A percentile compares a stretch with the other conserved stretches of the same genome.
phyloP scores from a whole-genome alignment of 495 filamentous ascomycete genomes.

The Podospora anserina region DNA sequence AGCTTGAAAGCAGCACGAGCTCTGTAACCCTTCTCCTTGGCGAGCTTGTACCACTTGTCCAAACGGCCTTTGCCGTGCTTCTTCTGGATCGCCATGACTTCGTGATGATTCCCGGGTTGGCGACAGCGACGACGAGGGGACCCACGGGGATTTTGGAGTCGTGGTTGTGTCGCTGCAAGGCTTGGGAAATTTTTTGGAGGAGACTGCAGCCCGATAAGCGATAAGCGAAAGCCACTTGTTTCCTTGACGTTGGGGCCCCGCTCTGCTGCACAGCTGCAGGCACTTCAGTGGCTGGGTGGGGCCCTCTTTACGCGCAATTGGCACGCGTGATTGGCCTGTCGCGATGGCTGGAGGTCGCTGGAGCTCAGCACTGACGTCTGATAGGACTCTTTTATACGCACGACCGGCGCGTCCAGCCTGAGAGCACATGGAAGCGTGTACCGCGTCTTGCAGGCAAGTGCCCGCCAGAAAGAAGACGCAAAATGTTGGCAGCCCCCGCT shows the following conservation, averaged over 20 bases:
- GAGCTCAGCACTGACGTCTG: slow-evolving; percentile 1
- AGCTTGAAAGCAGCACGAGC: slow-evolving; percentile 97
- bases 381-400: slow-evolving; percentile 22
- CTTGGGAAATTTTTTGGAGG: slow-evolving; percentile 25
- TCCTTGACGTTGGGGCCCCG: background rate
- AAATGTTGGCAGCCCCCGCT: slow-evolving; percentile 3
- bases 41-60: slow-evolving; percentile 87
- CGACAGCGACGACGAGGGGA: slow-evolving; percentile 10
- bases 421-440: slow-evolving; percentile 19
- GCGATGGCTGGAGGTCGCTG: slow-evolving; percentile 14
- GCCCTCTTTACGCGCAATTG: slow-evolving; percentile 19
- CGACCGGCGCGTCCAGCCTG: slow-evolving; percentile 22
- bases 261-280: slow-evolving; percentile 5
- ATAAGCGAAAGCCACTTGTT: slow-evolving; percentile 19
- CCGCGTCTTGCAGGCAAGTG: slow-evolving; percentile 25
- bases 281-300: slow-evolving; percentile 2
- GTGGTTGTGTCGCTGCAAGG: background rate
- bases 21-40: slow-evolving; percentile 97
- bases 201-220: slow-evolving; percentile 28
- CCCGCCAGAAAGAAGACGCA: background rate
- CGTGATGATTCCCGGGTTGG: slow-evolving; percentile 19
- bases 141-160: background rate
- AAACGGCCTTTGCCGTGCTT: slow-evolving; percentile 99
- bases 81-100: slow-evolving; percentile 91
- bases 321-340: slow-evolving; percentile 26